Conservation (phyloP, 441 rosid species). For the Euphorbia schlechtendalii region DNA sequence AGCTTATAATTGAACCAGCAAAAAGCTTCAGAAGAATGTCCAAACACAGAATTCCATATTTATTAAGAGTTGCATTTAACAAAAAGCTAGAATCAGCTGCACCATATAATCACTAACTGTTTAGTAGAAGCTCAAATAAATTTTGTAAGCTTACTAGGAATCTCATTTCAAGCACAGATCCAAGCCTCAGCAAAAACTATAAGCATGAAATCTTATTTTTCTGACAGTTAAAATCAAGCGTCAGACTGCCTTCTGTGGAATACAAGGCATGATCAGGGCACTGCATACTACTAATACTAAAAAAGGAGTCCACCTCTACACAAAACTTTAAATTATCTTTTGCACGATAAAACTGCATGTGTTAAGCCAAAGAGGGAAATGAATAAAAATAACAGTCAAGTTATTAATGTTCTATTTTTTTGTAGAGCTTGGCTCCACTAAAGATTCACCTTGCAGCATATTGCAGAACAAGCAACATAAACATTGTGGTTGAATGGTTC, state of each 20-base stretch:
- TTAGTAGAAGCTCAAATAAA: neutral
- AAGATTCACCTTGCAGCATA: neutral
- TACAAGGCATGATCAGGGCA: no score
- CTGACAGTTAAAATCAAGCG: no score
- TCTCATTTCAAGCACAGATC: no score
- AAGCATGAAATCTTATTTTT: no score
- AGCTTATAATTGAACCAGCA: neutral
- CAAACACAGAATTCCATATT: neutral
- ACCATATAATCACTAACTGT: neutral
- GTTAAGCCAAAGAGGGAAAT: neutral
- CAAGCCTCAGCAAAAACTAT: no score
- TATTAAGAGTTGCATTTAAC: neutral
- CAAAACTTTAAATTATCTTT: neutral
- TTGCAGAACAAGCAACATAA: neutral
- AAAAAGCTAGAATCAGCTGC: conserved; percentile 1
- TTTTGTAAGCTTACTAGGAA: neutral
- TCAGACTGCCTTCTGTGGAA: no score
- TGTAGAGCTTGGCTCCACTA: neutral
- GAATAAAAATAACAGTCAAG: neutral
- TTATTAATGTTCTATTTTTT: neutral
- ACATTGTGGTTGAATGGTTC: neutral
- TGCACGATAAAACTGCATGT: neutral
- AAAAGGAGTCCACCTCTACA: neutral
- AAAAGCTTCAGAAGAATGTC: neutral
- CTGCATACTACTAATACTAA: neutral